Conservation (phyloP, 768 basidiomycete genomes). For the Serendipita sp. region DNA sequence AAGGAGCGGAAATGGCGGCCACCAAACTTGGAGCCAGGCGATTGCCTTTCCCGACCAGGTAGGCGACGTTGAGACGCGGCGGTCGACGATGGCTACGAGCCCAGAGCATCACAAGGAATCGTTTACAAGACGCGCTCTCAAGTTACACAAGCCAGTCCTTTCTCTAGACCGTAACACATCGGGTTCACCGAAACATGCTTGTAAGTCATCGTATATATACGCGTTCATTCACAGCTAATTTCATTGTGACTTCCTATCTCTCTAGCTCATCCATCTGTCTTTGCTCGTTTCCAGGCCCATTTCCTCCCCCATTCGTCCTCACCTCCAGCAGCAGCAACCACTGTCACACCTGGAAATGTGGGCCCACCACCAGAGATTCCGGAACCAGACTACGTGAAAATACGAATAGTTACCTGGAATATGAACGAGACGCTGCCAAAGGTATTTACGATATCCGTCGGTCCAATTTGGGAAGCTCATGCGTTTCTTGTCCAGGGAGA, state of each 20-base stretch:
- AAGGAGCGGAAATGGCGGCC: no score
- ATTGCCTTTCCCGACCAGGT: background rate
- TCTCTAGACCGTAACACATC: background rate
- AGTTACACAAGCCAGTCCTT: background rate
- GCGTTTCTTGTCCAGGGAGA: conserved; percentile 36
- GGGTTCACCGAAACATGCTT: background rate
- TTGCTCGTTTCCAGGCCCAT: conserved; percentile 36
- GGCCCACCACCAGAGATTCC: conserved; percentile 10
- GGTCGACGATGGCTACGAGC: background rate
- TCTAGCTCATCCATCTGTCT: conserved; percentile 15
- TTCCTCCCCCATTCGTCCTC: conserved; percentile 18
- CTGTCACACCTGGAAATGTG: conserved; percentile 15
- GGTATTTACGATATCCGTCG: conserved; percentile 20
- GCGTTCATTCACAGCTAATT: background rate
- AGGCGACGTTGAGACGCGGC: background rate
- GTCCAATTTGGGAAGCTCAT: background rate
- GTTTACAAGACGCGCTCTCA: background rate
- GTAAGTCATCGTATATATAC: background rate
- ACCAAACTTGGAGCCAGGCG: background rate
- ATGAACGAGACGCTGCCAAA: conserved; percentile 75
- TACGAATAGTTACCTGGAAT: conserved; percentile 64
- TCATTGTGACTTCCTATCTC: background rate
- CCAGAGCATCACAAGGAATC: background rate
- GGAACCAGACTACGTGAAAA: conserved; percentile 32
- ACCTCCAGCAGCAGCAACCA: conserved; percentile 13